Evolutionary conservation across 2,329 filamentous ascomycete species (phyloP).

Genomic region (Apiospora pterosperma): DNA sequence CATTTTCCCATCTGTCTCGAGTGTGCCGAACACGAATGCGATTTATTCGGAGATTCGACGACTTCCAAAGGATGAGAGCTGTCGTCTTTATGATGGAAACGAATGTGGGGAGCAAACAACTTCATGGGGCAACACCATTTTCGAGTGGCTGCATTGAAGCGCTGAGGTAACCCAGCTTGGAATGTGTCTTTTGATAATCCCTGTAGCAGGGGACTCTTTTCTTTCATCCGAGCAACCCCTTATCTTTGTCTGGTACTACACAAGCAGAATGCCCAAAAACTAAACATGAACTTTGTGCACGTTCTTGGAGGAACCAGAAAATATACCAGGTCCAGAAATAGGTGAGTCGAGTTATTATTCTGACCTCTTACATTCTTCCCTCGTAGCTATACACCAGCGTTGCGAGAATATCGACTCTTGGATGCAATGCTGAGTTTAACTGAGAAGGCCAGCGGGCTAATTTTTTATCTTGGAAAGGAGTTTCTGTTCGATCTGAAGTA

Average conservation of each 20-base stretch:
- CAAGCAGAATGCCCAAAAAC: not conserved
- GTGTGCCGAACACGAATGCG: conserved; percentile 14
- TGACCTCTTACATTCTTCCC: conserved; percentile 13
- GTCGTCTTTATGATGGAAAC: not conserved
- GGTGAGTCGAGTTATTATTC: not conserved
- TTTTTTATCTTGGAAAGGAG: not conserved
- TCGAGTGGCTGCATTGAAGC: not conserved
- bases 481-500: not conserved
- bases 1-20: not conserved
- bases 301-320: not conserved
- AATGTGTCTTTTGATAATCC: too few relatives aligned
- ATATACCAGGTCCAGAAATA: not conserved
- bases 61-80: not conserved
- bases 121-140: not conserved
- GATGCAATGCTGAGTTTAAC: conserved; percentile 19
- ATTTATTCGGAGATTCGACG: conserved; percentile 1
- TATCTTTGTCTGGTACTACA: too few relatives aligned
- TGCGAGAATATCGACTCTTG: conserved; percentile 19
- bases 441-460: not conserved
- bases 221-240: too few relatives aligned
- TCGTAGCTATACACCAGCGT: conserved; percentile 11
- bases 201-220: too few relatives aligned
- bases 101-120: not conserved
- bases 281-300: conserved; percentile 16
- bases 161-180: not conserved